Conservation (phyloP, 169 alveolate genomes). For the Cryptosporidium sp. region DNA sequence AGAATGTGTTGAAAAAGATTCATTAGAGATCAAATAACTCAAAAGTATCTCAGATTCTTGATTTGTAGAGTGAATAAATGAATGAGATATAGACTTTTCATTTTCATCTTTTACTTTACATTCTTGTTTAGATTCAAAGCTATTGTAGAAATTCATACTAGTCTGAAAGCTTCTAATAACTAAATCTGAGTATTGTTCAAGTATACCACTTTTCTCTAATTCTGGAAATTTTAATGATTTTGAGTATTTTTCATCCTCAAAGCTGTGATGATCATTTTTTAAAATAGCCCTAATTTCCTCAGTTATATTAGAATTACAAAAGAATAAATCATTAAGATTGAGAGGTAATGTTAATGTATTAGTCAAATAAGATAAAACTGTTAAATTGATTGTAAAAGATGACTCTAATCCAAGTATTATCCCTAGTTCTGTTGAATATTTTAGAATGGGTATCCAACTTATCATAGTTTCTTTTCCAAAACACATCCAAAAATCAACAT, state of each 20-base stretch:
- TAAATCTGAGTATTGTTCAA: background rate
- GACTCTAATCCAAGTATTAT: slow-evolving; percentile 18
- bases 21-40: background rate
- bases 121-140: background rate
- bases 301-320: background rate
- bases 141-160: background rate
- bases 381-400: slow-evolving; percentile 17
- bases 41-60: background rate
- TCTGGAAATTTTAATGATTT: background rate
- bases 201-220: background rate
- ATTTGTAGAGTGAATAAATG: too few species aligned
- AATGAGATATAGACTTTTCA: background rate
- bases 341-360: slow-evolving; percentile 21
- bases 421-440: slow-evolving; percentile 16
- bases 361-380: slow-evolving; percentile 38
- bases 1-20: background rate
- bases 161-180: slow-evolving; percentile 8
- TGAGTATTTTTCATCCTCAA: background rate
- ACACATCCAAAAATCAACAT: slow-evolving; percentile 57
- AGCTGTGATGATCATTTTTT: background rate
- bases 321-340: slow-evolving; percentile 12
- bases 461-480: slow-evolving; percentile 9
- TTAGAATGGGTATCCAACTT: slow-evolving; percentile 36
- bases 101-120: background rate
- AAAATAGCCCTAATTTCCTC: background rate